Conservation (phyloP, 1,284 basidiomycete genomes). For the Hemileia vastatrix region DNA sequence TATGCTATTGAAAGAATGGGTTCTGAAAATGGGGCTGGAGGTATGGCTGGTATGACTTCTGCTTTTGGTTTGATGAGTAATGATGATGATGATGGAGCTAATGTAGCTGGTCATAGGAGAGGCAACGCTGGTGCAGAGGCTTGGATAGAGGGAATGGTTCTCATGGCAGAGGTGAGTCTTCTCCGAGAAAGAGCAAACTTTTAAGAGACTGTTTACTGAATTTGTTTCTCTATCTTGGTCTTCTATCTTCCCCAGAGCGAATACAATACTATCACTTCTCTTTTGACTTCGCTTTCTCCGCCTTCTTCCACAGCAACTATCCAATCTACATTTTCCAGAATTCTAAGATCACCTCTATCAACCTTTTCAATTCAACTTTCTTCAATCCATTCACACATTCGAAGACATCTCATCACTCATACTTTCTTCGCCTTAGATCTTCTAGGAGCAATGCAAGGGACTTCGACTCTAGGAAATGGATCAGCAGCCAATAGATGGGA, state of each 20-base stretch:
- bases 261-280: too few species aligned
- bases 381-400: slow-evolving; percentile 30
- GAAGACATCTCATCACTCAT: slow-evolving; percentile 31
- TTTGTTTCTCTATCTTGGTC: slow-evolving; percentile 2
- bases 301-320: slow-evolving; percentile 28
- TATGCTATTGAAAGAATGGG: slow-evolving; percentile 33
- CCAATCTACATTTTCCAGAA: slow-evolving; percentile 27
- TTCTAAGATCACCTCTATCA: slow-evolving; percentile 24
- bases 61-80: slow-evolving; percentile 26
- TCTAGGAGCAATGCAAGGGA: slow-evolving; percentile 14
- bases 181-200: not conserved
- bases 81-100: slow-evolving; percentile 27
- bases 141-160: slow-evolving; percentile 31
- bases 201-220: slow-evolving; percentile 5
- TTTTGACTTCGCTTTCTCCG: too few species aligned
- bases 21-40: slow-evolving; percentile 24
- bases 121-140: slow-evolving; percentile 28
- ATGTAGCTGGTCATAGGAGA: slow-evolving; percentile 27
- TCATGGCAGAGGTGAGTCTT: slow-evolving; percentile 28
- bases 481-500: slow-evolving; percentile 7
- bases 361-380: slow-evolving; percentile 27
- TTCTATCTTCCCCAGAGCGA: too few species aligned
- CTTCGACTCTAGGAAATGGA: not conserved
- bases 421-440: slow-evolving; percentile 32
- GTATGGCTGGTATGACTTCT: slow-evolving; percentile 29